Evolutionary conservation across 768 basidiomycete genomes (phyloP).

Genomic region (Multifurca ochricompacta): DNA sequence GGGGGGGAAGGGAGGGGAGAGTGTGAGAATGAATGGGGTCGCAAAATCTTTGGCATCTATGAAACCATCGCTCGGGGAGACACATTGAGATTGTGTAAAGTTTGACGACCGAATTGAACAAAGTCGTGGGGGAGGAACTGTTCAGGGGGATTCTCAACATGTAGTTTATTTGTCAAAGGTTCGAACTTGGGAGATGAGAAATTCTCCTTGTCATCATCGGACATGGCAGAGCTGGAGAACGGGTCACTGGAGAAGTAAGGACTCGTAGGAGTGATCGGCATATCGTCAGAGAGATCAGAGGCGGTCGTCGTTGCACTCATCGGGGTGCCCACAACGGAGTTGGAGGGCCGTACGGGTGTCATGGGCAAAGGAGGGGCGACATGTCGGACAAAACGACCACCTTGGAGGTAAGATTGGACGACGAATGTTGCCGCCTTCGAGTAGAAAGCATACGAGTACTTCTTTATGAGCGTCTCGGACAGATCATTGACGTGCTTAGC

Average conservation of each 20-base stretch:
- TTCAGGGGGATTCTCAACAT: conserved; percentile 59
- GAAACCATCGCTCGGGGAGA: conserved; percentile 51
- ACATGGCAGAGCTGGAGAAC: conserved; percentile 53
- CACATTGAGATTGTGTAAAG: conserved; percentile 70
- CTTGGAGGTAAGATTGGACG: conserved; percentile 89
- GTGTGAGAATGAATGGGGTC: conserved; percentile 10
- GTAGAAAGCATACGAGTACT: conserved; percentile 96
- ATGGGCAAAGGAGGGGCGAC: conserved; percentile 46
- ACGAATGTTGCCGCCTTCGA: conserved; percentile 92
- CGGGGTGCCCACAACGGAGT: conserved; percentile 60
- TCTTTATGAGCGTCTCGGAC: conserved; percentile 94
- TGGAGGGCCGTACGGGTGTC: conserved; percentile 47
- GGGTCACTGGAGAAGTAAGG: conserved; percentile 46
- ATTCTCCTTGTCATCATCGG: conserved; percentile 80
- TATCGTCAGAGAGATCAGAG: conserved; percentile 75
- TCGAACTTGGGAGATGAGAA: conserved; percentile 52
- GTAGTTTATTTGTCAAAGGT: conserved; percentile 64
- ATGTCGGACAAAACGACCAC: conserved; percentile 61
- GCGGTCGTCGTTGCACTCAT: conserved; percentile 64
- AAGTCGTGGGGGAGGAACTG: conserved; percentile 78
- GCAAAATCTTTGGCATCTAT: conserved; percentile 33
- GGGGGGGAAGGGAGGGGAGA: conserved; percentile 4
- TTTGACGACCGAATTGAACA: conserved; percentile 69
- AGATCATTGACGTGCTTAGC: conserved; percentile 85
- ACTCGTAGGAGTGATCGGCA: conserved; percentile 75